Evolutionary conservation across 2,329 filamentous ascomycete genomes (phyloP), one percentile per base, ranked within the genome.

Genomic region (Epichloe hybrida): DNA sequence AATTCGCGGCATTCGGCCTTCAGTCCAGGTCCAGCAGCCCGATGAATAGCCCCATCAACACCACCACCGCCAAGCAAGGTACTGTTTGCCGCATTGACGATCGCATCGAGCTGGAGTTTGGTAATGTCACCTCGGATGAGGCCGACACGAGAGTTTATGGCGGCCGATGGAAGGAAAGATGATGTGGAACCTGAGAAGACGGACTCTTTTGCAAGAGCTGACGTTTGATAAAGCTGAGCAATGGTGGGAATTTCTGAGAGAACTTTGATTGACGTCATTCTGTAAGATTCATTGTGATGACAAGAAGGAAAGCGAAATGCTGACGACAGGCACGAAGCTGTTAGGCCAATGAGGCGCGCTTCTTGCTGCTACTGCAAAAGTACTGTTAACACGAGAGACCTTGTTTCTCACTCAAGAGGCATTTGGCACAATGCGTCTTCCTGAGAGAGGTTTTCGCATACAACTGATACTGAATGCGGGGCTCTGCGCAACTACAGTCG

Each of bases 41-140:
- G 68, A 65, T 97, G 93, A 59, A 97, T 96, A 31, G 89, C 86
- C 40, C 84, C 86, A 62, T 90, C 85, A n/a, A 97, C 89, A 37
- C 93, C 93, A n/a, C 89, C 88, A 49, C 93, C 93, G 50, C 90
- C 89, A 0, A 86, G 74, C 0, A 97, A 79, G 2, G 75, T 76
- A 9, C 68, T 69, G 66, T 97, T 97, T 43, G 93, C 91, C 1
- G 93, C 91, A 65, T 97, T 97, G 65, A 97, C 90, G 58, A 96
- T 93, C 56, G 85, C 84, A 61, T 89, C 87, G 44, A 89, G 76
- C 35, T 75, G 65, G 4, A 97, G 78, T 13, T 74, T 81, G 13
- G 90, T 96, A 66, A 97, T 94, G 65, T 95, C 88, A 58, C 80
- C 79, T 51, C 79, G 77, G 56, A 88, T 74, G 37, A 91, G 70